Base-by-base conservation (phyloP, 768 basidiomycete species). In the Lactarius indigo region DNA sequence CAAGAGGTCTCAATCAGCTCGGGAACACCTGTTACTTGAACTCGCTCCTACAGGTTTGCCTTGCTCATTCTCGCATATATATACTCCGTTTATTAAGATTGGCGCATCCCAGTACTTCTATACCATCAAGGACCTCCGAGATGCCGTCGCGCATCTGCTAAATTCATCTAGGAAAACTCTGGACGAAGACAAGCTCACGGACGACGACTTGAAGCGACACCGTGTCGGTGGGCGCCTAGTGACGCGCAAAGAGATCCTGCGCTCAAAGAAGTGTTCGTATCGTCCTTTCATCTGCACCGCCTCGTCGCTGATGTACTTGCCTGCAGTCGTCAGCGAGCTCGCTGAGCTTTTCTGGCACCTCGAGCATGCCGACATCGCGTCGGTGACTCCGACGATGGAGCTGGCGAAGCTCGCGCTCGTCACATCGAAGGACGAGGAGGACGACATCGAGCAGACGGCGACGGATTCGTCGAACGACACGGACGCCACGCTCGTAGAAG, bases 1-100 rank as follows among this genome's bases (percentile, higher is more conserved):
- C 94, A 31, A 84, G 93, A 64, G 94, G 94, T 6, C 82, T 96
- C 33, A 90, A 94, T 73, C 94, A 96, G 73, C 82, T 93, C 26
- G 92, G 92, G 59, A 94, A 94, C 71, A 94, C 92, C 0, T 94
- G 93, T 72, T 94, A 93, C 72, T 79, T 92, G 57, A 94, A 93
- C 73, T 94, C 90, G 42, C 79, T 91, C 63, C 78, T 91, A 20
- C 91, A 88, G 80, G 90, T 86, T 72, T 35, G 74, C 69, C 26
- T 13, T 52, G 65, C 42, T 54, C 13, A 37, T n/a, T 28, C 47
- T 23, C 30, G 15, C 33, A 17, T 30, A 50, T 20, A 17, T 30
- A 50, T 20, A 55, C 28, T 30, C 63, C 9, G 66, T 41, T 35
- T 44, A 31, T 33, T 50, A 57, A 54, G 37, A 20, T 41, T 3